These are phyloP conservation scores for Eucalyptus guilfoylei DNA, from an alignment of 345 rosid genomes.

Conservation along the genomic window DNA sequence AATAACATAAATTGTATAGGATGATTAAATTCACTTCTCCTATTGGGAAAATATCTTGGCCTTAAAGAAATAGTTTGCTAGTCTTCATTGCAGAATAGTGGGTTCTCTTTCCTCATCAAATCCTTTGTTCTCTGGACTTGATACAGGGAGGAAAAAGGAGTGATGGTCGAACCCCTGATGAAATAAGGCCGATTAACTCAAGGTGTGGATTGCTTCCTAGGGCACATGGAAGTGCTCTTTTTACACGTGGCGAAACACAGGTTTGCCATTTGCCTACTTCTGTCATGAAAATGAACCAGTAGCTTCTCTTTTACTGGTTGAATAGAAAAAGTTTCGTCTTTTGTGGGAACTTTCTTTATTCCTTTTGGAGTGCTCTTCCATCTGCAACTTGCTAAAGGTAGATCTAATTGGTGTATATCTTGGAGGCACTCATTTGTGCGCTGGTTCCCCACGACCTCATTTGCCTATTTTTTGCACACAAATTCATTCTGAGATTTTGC, in stretches of 20 bases:
- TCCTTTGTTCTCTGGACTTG: neutral
- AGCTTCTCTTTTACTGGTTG: neutral
- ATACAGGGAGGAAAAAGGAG: slow-evolving; percentile 90
- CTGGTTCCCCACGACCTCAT: neutral
- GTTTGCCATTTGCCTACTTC: slow-evolving; percentile 9
- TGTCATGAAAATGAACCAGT: neutral
- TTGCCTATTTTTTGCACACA: neutral
- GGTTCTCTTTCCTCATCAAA: neutral
- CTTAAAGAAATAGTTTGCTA: neutral
- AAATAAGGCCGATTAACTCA: slow-evolving; percentile 80
- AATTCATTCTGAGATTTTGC: neutral
- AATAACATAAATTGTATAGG: neutral
- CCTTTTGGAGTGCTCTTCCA: neutral
- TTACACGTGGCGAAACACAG: slow-evolving; percentile 99
- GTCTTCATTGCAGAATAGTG: neutral
- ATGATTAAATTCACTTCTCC: neutral
- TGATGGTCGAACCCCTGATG: slow-evolving; percentile 78
- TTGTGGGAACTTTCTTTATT: neutral
- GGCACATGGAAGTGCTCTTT: slow-evolving; percentile 97
- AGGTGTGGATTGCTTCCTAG: slow-evolving; percentile 92
- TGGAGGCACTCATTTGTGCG: neutral
- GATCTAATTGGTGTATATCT: neutral
- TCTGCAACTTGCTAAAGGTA: neutral
- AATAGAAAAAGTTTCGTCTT: neutral
- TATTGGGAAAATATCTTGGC: neutral